Evolutionary conservation across 1,284 basidiomycete genomes (phyloP), one percentile per base, ranked within the genome.

Genomic region (Cryptococcus sp.): DNA sequence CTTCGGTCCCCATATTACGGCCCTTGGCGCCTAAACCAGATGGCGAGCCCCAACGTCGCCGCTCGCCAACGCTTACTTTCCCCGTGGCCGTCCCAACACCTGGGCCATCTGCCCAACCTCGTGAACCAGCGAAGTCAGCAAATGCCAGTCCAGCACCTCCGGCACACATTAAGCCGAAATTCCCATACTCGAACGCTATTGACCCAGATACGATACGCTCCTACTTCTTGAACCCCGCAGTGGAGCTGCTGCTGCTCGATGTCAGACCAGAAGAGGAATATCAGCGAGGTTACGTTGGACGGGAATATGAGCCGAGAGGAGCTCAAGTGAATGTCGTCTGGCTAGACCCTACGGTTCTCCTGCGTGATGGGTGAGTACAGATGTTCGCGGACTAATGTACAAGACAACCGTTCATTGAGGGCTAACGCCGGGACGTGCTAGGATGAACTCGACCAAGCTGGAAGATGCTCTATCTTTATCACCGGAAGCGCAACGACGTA

Each of bases 171-270:
- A 72, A 73, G 45, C 76, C 82, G 38, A 81, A 83, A 48, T 81
- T 86, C 42, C 83, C 84, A 0, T 77, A 79, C 38, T 82, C 84
- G 8, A 87, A 84, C 63, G 81, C 84, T 3, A 83, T 88, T 25
- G 81, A 80, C 47, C 86, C 90, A 3, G 82, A 81, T 55, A 83
- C 85, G 15, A 76, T 95, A 35, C 79, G 83, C 51, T 78, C 81
- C 1, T 91, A 88, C 71, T 78, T 89, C 61, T 65, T 79, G 47
- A 81, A 82, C 50, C 73, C 68, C 1, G 80, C 84, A 19, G 80
- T 86, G 63, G 86, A 86, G 52, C 83, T 93, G 6, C 80, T 98
- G 5, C 72, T 97, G 16, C 81, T 97, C 23, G 94, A 98, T 75
- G 84, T 95, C 8, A 85, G 94, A 22, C 83, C 85, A 10, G 82